These are phyloP conservation scores for Xylariales sp. DNA, from an alignment of 2,329 filamentous ascomycete genomes.

Conservation along the genomic window DNA sequence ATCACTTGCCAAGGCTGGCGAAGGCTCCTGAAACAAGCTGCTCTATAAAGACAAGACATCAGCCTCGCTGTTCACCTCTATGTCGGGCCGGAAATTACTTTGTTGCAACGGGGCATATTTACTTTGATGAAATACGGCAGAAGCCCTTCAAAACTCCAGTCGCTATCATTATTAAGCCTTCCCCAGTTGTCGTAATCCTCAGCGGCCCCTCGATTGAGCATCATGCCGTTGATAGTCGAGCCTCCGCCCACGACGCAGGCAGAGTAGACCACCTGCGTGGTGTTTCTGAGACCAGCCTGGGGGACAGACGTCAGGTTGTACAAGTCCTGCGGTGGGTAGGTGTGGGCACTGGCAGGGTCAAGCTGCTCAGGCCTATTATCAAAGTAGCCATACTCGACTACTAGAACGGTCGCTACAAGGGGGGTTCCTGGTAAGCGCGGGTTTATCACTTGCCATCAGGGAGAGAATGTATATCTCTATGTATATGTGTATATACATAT, in stretches of 20 bases:
- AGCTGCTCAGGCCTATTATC: conserved; percentile 1
- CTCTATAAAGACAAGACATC: not conserved
- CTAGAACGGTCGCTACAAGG: not conserved
- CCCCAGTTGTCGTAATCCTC: conserved; percentile 3
- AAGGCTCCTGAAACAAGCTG: not conserved
- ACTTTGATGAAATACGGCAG: conserved; percentile 1
- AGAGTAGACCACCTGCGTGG: not conserved
- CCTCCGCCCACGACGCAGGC: not conserved
- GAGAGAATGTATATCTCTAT: too few species aligned
- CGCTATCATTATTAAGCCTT: not conserved
- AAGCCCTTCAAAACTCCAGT: not conserved
- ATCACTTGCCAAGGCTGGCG: not conserved
- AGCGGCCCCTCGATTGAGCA: not conserved
- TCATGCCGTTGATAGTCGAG: conserved; percentile 4
- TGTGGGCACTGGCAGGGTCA: not conserved
- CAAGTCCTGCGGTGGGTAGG: not conserved
- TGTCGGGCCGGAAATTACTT: not conserved
- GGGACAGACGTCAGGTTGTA: conserved; percentile 1
- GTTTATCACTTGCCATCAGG: not conserved
- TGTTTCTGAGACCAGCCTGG: not conserved
- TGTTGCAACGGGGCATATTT: not conserved
- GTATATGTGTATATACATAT: too few species aligned
- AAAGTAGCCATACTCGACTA: conserved; percentile 1
- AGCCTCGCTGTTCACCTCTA: too few species aligned
- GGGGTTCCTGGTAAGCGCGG: not conserved